phyloP scores from a whole-genome alignment of 192 early-diverging fungal genomes.

The Coemansia sp. region DNA sequence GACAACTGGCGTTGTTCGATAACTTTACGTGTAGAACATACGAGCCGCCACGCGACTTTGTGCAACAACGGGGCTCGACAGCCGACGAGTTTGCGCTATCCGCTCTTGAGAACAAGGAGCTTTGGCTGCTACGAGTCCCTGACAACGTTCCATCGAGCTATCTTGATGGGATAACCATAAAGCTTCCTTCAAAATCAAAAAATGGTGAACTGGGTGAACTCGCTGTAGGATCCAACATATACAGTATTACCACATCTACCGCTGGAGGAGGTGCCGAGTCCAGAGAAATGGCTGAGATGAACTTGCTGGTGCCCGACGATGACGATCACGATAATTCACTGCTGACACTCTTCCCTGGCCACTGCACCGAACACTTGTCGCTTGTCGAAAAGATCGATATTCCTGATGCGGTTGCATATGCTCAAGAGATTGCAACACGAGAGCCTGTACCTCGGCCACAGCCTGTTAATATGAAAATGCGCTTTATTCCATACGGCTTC shows the following conservation, averaged over 20 bases:
- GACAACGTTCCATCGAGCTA: constrained; percentile 33
- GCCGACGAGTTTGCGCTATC: constrained; percentile 14
- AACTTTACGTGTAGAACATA: constrained; percentile 6
- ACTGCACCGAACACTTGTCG: constrained; percentile 26
- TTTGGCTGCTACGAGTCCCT: constrained; percentile 50
- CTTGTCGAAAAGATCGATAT: constrained; percentile 40
- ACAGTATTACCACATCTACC: constrained; percentile 22
- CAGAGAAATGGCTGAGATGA: constrained; percentile 46
- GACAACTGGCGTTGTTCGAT: too few relatives aligned
- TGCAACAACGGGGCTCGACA: constrained; percentile 9
- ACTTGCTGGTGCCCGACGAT: constrained; percentile 40
- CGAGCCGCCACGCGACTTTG: constrained; percentile 39
- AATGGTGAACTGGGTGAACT: constrained; percentile 27
- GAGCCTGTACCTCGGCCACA: constrained; percentile 24
- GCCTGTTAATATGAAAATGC: constrained; percentile 49
- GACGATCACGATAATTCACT: constrained; percentile 16
- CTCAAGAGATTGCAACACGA: constrained; percentile 17
- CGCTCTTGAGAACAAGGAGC: constrained; percentile 33
- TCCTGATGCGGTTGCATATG: constrained; percentile 22
- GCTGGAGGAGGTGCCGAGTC: constrained; percentile 24
- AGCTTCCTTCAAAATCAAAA: constrained; percentile 26
- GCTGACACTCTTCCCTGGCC: constrained; percentile 29
- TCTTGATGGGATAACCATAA: constrained; percentile 41
- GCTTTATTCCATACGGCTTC: constrained; percentile 49
- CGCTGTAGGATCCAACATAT: constrained; percentile 11